phyloP scores from a whole-genome alignment of 257 asterid genomes.

The Mentha longifolia region DNA sequence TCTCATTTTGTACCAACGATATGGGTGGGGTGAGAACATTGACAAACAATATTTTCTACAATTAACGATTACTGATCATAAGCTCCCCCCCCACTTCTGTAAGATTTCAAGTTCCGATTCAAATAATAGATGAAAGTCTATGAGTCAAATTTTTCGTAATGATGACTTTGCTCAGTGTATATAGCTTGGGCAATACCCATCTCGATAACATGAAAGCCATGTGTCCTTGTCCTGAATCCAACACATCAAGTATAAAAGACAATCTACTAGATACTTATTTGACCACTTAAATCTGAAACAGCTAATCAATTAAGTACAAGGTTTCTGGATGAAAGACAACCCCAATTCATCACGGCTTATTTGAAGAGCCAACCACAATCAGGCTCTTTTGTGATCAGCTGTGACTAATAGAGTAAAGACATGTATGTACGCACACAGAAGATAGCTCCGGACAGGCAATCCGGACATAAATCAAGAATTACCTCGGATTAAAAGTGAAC shows the following conservation, averaged over 20 bases:
- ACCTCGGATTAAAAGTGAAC: conserved; percentile 97
- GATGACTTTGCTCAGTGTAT: background rate
- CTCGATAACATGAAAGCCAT: background rate
- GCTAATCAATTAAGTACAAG: background rate
- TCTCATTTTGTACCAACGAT: background rate
- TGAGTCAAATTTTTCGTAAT: background rate
- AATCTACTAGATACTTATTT: background rate
- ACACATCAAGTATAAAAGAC: background rate
- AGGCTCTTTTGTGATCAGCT: too few species aligned
- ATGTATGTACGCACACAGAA: too few species aligned
- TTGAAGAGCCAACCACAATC: too few species aligned
- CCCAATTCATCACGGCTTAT: background rate
- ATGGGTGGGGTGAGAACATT: background rate
- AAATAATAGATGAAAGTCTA: background rate
- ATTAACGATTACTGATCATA: background rate
- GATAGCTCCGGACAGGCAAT: conserved; percentile 11
- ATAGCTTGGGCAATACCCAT: background rate
- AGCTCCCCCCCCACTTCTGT: background rate
- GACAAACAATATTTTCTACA: background rate
- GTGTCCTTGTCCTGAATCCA: conserved; percentile 4
- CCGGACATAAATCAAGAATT: conserved; percentile 31
- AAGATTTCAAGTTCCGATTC: background rate
- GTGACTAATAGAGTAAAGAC: too few species aligned
- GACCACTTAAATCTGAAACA: background rate
- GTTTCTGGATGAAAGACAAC: background rate